Evolutionary conservation across 2,329 filamentous ascomycete species (phyloP).

Genomic region (Clonostachys chloroleuca): DNA sequence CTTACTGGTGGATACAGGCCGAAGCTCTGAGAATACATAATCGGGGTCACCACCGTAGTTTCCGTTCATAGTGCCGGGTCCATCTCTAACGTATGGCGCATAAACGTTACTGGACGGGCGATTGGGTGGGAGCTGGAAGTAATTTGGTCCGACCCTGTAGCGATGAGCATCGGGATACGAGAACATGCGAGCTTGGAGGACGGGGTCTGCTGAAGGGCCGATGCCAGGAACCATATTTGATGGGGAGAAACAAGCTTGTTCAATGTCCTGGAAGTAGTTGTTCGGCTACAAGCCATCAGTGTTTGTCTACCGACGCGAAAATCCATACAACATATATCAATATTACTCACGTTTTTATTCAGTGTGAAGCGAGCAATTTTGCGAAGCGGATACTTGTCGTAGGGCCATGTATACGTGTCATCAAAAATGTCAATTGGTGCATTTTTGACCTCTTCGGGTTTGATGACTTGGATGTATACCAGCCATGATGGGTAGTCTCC

Average conservation of each 20-base stretch:
- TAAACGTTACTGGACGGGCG: conserved; percentile 11
- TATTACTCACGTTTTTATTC: conserved; percentile 53
- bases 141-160: conserved; percentile 54
- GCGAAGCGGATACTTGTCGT: conserved; percentile 68
- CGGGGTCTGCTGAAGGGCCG: conserved; percentile 71
- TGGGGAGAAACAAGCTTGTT: conserved; percentile 81
- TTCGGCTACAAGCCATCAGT: conserved; percentile 38
- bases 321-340: too few species aligned
- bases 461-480: conserved; percentile 77
- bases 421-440: conserved; percentile 82
- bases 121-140: conserved; percentile 38
- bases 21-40: conserved; percentile 18
- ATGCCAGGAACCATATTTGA: conserved; percentile 75
- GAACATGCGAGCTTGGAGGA: conserved; percentile 70
- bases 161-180: conserved; percentile 66
- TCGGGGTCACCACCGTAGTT: conserved; percentile 18
- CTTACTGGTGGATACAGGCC: conserved; percentile 30
- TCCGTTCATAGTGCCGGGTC: conserved; percentile 12
- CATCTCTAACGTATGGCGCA: conserved; percentile 14
- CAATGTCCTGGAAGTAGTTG: conserved; percentile 78
- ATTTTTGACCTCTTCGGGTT: conserved; percentile 65
- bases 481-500: conserved; percentile 73
- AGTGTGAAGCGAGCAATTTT: conserved; percentile 78
- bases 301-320: too few species aligned
- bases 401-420: conserved; percentile 82